Evolutionary conservation across 371 early-diverging fungal genomes (phyloP).

Genomic region (Apophysomyces sp.): DNA sequence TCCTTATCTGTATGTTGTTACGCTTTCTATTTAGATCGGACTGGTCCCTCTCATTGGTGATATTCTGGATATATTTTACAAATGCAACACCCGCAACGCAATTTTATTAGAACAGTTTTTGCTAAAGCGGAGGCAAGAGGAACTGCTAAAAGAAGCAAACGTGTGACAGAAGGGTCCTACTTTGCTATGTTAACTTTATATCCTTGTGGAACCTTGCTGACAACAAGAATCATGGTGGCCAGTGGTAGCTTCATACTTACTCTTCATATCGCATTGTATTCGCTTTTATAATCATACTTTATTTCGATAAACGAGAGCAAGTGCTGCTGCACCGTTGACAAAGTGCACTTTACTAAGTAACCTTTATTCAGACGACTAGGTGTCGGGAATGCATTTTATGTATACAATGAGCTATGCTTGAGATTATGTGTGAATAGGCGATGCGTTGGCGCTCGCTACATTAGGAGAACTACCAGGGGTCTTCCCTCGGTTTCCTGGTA

Average conservation of each 20-base stretch:
- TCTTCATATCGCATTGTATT: not conserved
- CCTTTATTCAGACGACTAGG: not conserved
- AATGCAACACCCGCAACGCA: constrained; percentile 51
- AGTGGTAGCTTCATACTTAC: not conserved
- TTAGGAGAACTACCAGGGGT: not conserved
- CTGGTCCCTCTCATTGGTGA: constrained; percentile 50
- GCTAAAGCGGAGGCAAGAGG: constrained; percentile 22
- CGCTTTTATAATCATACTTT: no score
- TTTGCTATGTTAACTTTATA: no score
- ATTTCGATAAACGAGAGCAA: no score
- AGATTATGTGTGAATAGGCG: no score
- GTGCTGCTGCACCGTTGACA: no score
- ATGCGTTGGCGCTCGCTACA: no score
- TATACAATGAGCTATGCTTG: no score
- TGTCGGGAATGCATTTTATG: no score
- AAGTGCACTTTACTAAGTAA: not conserved
- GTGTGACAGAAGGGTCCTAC: not conserved
- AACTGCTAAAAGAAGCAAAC: not conserved
- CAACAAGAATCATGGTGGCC: no score
- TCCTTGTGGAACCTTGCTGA: no score
- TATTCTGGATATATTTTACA: constrained; percentile 45
- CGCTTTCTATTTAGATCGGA: constrained; percentile 31
- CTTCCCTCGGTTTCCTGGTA: constrained; percentile 13
- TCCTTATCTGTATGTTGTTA: not conserved
- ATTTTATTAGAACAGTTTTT: constrained; percentile 39